These are phyloP conservation scores for Apiospora hydei DNA, from an alignment of 2,329 filamentous ascomycete genomes.

Conservation along the genomic window DNA sequence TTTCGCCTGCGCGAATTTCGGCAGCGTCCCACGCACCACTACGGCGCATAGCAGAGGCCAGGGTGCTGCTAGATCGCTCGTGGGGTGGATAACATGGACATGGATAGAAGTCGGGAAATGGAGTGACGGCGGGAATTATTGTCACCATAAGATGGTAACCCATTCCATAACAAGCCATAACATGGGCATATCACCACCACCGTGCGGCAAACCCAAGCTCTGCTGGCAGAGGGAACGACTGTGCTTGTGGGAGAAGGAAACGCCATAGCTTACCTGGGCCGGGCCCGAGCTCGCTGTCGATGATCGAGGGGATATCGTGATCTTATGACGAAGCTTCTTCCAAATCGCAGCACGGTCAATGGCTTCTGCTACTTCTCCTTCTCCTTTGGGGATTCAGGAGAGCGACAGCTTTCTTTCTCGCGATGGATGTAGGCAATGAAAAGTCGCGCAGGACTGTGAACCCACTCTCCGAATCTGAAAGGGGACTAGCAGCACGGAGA, in stretches of 20 bases:
- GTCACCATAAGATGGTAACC: slow-evolving; percentile 21
- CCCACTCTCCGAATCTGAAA: neutral
- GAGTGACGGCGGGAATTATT: slow-evolving; percentile 21
- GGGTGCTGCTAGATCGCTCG: slow-evolving; percentile 27
- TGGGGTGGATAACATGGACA: slow-evolving; percentile 27
- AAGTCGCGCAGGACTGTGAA: slow-evolving; percentile 9
- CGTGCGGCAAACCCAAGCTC: slow-evolving; percentile 9
- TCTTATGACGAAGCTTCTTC: neutral
- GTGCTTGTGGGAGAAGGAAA: neutral
- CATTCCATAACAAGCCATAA: slow-evolving; percentile 21
- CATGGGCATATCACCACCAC: slow-evolving; percentile 20
- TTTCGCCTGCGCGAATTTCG: slow-evolving; percentile 30
- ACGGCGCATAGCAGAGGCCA: slow-evolving; percentile 21
- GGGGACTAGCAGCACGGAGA: slow-evolving; percentile 3
- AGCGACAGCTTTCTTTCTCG: neutral
- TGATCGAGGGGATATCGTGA: neutral
- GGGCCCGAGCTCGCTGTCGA: neutral
- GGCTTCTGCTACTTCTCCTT: neutral
- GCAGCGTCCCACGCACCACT: slow-evolving; percentile 21
- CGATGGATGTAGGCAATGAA: neutral
- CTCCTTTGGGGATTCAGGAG: neutral
- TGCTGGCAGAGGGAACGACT: slow-evolving; percentile 2
- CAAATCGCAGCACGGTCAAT: neutral
- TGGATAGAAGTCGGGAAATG: slow-evolving; percentile 26
- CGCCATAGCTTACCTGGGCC: neutral